Conservation (phyloP, 1,139 yeast species). For the Yamadazyma taylorii region DNA sequence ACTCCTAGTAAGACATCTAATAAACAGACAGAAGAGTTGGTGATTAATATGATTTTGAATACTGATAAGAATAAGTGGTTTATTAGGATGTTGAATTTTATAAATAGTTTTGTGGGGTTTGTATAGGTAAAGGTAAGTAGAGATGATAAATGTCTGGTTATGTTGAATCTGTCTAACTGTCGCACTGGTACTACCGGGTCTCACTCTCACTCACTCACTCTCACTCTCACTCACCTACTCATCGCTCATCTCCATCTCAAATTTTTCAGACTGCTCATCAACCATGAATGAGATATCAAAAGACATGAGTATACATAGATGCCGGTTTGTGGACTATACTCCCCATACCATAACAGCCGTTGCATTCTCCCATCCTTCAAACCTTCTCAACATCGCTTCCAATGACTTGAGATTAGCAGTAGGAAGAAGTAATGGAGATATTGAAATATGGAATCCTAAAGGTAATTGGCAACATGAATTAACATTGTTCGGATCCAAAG, state of each 20-base stretch:
- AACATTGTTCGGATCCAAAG: conserved; percentile 76
- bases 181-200: too few species aligned
- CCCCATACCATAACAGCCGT: conserved; percentile 85
- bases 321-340: conserved; percentile 86
- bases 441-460: conserved; percentile 94
- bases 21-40: conserved; percentile 36
- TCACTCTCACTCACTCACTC: not conserved
- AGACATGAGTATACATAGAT: conserved; percentile 79
- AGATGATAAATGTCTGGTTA: too few species aligned
- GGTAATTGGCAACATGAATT: conserved; percentile 56
- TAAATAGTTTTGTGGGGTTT: conserved; percentile 48
- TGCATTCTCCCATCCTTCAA: conserved; percentile 72
- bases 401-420: conserved; percentile 77
- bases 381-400: conserved; percentile 48
- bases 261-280: conserved; percentile 17
- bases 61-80: conserved; percentile 51
- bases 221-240: too few species aligned
- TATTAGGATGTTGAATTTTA: conserved; percentile 35
- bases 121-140: conserved; percentile 27
- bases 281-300: conserved; percentile 1
- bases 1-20: conserved; percentile 27
- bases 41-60: conserved; percentile 46
- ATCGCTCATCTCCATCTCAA: conserved; percentile 6
- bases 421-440: conserved; percentile 92
- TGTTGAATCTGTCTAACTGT: too few species aligned